Evolutionary conservation across 768 basidiomycete genomes (phyloP).

Genomic region (Pholiota conissans): DNA sequence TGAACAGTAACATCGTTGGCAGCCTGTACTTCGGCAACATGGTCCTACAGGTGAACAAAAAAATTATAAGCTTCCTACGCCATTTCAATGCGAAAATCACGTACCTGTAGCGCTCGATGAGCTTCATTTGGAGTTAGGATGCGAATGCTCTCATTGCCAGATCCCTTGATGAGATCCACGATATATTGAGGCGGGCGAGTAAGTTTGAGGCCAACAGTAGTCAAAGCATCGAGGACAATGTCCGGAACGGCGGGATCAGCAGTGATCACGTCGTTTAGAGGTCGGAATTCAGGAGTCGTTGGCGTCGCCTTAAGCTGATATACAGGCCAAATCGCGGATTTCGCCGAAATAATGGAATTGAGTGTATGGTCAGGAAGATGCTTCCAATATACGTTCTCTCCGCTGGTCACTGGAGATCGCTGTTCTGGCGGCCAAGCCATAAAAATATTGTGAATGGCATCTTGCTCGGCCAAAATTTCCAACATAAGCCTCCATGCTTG

Average conservation of each 20-base stretch:
- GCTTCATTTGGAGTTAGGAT: conserved; percentile 30
- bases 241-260: conserved; percentile 15
- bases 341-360: conserved; percentile 21
- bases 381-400: conserved; percentile 41
- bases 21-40: conserved; percentile 7
- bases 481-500: conserved; percentile 40
- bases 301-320: conserved; percentile 12
- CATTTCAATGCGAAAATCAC: conserved; percentile 6
- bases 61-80: neutral
- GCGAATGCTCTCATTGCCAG: conserved; percentile 11
- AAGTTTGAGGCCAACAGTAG: conserved; percentile 31
- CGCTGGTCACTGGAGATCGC: conserved; percentile 25
- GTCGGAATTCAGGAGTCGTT: neutral
- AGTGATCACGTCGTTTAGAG: conserved; percentile 27
- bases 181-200: conserved; percentile 37
- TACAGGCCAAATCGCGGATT: conserved; percentile 36
- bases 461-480: conserved; percentile 24
- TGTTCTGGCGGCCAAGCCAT: conserved; percentile 40
- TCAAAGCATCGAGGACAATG: conserved; percentile 28
- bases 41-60: too few species aligned
- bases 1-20: conserved; percentile 7
- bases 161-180: conserved; percentile 24
- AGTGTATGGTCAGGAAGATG: conserved; percentile 31
- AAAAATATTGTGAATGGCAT: conserved; percentile 30
- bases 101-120: conserved; percentile 29